Evolutionary conservation across 2,329 filamentous ascomycete genomes (phyloP).

Genomic region (Apiospora hydei): DNA sequence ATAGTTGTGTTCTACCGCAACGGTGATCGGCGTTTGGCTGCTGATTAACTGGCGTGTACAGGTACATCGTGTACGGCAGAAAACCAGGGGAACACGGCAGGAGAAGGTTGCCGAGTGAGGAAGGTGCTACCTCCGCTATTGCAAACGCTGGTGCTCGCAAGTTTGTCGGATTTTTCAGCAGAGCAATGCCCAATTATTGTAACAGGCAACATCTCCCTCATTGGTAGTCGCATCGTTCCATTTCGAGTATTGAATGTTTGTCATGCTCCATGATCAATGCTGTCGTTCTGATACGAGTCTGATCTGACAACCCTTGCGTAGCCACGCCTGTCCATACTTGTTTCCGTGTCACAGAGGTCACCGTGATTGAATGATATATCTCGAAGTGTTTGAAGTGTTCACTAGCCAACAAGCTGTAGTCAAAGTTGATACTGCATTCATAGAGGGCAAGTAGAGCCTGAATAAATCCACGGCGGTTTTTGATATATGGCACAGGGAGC

Average conservation of each 20-base stretch:
- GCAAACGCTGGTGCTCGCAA: neutral
- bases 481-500: neutral
- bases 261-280: neutral
- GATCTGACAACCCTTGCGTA: neutral
- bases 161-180: neutral
- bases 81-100: neutral
- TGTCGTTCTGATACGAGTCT: neutral
- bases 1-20: neutral
- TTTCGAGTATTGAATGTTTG: neutral
- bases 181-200: no score
- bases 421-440: neutral
- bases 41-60: neutral
- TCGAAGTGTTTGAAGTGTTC: no score
- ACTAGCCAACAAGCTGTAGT: neutral
- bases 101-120: neutral
- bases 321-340: neutral
- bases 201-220: neutral
- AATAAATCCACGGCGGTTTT: neutral
- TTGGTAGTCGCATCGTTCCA: neutral
- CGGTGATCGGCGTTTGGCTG: neutral
- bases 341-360: neutral
- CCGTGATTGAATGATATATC: no score
- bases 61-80: neutral
- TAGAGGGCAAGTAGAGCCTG: neutral
- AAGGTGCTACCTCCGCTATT: neutral